Evolutionary conservation across 139 green algal genomes (phyloP).

Genomic region (Pycnococcus provasolii): DNA sequence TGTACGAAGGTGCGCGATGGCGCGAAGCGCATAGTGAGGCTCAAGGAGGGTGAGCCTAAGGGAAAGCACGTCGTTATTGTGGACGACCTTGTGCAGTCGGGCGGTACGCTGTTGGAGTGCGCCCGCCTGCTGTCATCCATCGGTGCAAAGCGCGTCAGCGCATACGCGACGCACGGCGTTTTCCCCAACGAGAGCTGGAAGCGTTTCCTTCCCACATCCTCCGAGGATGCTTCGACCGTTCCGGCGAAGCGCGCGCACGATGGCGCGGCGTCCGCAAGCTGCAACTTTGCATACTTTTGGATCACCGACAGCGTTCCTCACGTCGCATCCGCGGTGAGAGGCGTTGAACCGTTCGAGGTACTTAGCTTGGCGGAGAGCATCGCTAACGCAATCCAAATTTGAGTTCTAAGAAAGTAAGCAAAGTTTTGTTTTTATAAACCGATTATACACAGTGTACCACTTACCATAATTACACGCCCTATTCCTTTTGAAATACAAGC

Average conservation of each 20-base stretch:
- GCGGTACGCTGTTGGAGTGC: constrained; percentile 92
- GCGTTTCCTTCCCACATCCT: constrained; percentile 43
- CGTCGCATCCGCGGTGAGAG: constrained; percentile 56
- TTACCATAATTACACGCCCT: not conserved
- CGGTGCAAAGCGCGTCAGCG: constrained; percentile 68
- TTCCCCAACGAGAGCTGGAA: constrained; percentile 82
- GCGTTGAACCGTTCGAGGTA: constrained; percentile 74
- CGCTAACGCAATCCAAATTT: constrained; percentile 81
- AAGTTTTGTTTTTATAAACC: constrained; percentile 1
- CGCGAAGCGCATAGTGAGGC: constrained; percentile 84
- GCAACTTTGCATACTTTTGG: constrained; percentile 86
- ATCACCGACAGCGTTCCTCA: constrained; percentile 85
- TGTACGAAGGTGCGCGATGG: constrained; percentile 96
- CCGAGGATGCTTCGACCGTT: constrained; percentile 4
- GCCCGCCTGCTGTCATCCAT: constrained; percentile 60
- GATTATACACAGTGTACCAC: not conserved
- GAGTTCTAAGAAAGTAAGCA: not conserved
- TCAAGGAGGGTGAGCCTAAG: constrained; percentile 77
- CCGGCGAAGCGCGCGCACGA: not conserved
- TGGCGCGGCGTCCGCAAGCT: constrained; percentile 19
- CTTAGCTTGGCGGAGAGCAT: constrained; percentile 79
- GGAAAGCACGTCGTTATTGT: constrained; percentile 94
- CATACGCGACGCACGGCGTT: constrained; percentile 93
- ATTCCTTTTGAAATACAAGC: not conserved
- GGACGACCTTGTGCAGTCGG: constrained; percentile 94